Evolutionary conservation across 768 basidiomycete species (phyloP).

Genomic region (Termitomyces sp.): DNA sequence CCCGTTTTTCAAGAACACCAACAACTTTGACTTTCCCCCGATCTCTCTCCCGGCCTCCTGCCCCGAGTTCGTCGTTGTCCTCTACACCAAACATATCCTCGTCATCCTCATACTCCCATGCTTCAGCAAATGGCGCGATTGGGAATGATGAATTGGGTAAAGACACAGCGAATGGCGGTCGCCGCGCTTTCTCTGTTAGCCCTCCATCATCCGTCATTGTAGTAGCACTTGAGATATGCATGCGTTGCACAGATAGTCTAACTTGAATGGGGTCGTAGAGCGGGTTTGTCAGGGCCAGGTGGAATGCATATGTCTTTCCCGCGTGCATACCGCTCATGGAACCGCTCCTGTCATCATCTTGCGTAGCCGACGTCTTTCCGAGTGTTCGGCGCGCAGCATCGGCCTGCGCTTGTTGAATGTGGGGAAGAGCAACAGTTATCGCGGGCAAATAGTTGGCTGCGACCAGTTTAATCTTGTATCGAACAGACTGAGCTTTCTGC

Average conservation of each 20-base stretch:
- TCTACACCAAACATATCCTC: constrained; percentile 87
- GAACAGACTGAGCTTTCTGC: constrained; percentile 89
- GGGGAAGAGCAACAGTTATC: constrained; percentile 68
- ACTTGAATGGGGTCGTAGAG: constrained; percentile 95
- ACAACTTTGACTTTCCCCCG: constrained; percentile 51
- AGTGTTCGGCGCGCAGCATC: constrained; percentile 38
- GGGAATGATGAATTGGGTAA: constrained; percentile 76
- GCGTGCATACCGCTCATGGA: constrained; percentile 47
- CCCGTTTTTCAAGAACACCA: constrained; percentile 82
- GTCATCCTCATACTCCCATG: constrained; percentile 98
- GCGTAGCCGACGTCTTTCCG: constrained; percentile 31
- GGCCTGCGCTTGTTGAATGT: constrained; percentile 35
- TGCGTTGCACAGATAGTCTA: constrained; percentile 72
- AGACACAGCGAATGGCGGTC: constrained; percentile 74
- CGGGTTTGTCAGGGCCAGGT: constrained; percentile 89
- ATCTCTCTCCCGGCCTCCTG: constrained; percentile 38
- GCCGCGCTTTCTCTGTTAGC: constrained; percentile 48
- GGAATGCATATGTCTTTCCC: constrained; percentile 82
- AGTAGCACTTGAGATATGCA: constrained; percentile 42
- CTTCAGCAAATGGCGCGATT: constrained; percentile 88
- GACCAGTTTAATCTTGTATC: constrained; percentile 97
- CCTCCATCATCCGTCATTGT: constrained; percentile 28
- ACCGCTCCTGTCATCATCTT: constrained; percentile 34
- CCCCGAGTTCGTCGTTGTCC: constrained; percentile 37
- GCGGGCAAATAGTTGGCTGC: constrained; percentile 92